Percentiles rank a stretch among this genome's conserved stretches.
Evolutionary conservation across 1,284 basidiomycete genomes (phyloP).

Genomic region (Sparassis latifolia): DNA sequence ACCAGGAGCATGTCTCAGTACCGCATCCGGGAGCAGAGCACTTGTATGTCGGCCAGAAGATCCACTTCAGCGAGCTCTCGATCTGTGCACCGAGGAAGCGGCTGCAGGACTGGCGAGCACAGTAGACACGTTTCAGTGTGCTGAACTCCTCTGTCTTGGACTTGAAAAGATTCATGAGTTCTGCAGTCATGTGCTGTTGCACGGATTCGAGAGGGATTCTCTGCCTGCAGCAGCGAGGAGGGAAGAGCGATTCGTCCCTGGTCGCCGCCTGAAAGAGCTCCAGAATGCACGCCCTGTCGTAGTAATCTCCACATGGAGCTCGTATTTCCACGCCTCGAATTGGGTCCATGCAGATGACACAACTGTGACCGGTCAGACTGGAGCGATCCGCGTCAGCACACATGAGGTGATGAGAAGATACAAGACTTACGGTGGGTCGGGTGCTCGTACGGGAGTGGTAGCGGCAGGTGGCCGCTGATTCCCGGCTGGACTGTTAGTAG

Average conservation of each 20-base stretch:
- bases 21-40: slow-evolving; percentile 22
- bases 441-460: too few relatives aligned
- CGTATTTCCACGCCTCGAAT: slow-evolving; percentile 26
- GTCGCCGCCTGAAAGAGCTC: slow-evolving; percentile 32
- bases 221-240: slow-evolving; percentile 37
- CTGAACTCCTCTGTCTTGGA: slow-evolving; percentile 29
- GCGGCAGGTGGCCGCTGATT: too few relatives aligned
- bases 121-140: slow-evolving; percentile 37
- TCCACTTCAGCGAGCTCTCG: slow-evolving; percentile 6
- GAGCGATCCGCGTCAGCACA: not conserved
- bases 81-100: slow-evolving; percentile 33
- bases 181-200: slow-evolving; percentile 20
- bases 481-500: too few relatives aligned
- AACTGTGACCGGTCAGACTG: slow-evolving; percentile 29
- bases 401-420: not conserved
- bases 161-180: slow-evolving; percentile 20
- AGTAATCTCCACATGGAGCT: slow-evolving; percentile 34
- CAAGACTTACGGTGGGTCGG: too few relatives aligned
- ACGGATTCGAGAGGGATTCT: slow-evolving; percentile 26
- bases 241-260: slow-evolving; percentile 36
- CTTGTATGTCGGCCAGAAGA: slow-evolving; percentile 13
- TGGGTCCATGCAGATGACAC: slow-evolving; percentile 31
- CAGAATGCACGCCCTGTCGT: slow-evolving; percentile 32
- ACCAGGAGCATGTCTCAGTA: slow-evolving; percentile 28
- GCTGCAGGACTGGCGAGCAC: slow-evolving; percentile 32